phyloP scores from a whole-genome alignment of 306 rosid species.

The Corylus avellana region DNA sequence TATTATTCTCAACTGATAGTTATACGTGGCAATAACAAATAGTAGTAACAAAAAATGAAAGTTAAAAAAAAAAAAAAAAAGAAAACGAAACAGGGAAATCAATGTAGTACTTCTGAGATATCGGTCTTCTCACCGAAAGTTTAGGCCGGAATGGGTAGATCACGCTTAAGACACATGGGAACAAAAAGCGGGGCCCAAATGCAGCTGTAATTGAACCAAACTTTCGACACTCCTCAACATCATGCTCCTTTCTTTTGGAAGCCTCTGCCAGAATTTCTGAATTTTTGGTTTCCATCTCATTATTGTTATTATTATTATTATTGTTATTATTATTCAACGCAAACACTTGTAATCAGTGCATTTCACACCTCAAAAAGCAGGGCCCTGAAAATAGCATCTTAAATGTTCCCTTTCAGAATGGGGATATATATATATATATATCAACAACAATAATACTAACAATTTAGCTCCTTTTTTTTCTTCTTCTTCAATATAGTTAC shows the following conservation, averaged over 20 bases:
- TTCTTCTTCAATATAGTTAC: neutral
- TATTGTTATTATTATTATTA: neutral
- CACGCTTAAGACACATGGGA: conserved; percentile 27
- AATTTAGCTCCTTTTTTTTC: neutral
- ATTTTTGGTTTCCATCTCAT: neutral
- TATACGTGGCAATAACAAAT: neutral
- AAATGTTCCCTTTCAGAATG: too few relatives aligned
- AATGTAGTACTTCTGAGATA: neutral
- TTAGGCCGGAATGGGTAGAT: conserved; percentile 49
- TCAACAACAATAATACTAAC: neutral
- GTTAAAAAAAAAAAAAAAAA: neutral
- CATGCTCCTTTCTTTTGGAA: conserved; percentile 12
- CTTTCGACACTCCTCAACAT: conserved; percentile 34
- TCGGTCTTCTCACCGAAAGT: conserved; percentile 39
- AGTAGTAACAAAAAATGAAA: neutral
- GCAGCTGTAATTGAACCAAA: conserved; percentile 62
- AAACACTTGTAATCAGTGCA: neutral
- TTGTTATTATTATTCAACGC: neutral
- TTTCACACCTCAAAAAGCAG: neutral
- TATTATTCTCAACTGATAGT: neutral
- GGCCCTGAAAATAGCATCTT: neutral
- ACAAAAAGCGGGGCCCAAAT: conserved; percentile 50
- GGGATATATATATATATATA: too few relatives aligned
- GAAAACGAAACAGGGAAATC: conserved; percentile 1
- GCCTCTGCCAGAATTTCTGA: neutral